Conservation (phyloP, 2,329 filamentous ascomycete species). For the Ophiocordyceps australis region DNA sequence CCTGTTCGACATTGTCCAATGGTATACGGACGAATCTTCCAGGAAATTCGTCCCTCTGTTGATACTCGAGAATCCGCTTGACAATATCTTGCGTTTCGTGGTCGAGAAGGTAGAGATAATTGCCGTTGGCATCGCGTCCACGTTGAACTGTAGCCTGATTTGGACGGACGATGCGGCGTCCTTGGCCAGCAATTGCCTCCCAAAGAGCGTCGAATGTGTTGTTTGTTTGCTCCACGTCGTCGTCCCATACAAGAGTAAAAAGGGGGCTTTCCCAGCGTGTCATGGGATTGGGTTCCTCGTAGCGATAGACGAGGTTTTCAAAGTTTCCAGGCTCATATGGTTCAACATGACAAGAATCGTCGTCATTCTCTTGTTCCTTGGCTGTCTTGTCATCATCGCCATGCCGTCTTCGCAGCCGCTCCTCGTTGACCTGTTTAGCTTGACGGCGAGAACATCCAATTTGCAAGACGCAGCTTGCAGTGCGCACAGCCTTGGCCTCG, state of each 20-base stretch:
- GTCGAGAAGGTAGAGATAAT: slow-evolving; percentile 69
- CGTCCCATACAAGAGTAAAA: slow-evolving; percentile 63
- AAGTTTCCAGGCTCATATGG: slow-evolving; percentile 45
- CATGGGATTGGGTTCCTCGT: slow-evolving; percentile 78
- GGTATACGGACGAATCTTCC: slow-evolving; percentile 35
- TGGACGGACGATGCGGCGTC: slow-evolving; percentile 45
- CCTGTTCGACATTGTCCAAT: slow-evolving; percentile 13
- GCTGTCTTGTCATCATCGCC: slow-evolving; percentile 19
- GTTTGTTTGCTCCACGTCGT: slow-evolving; percentile 39
- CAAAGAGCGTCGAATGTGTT: slow-evolving; percentile 49
- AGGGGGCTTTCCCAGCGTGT: slow-evolving; percentile 69
- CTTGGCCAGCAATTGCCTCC: slow-evolving; percentile 51
- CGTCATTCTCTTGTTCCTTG: too few species aligned
- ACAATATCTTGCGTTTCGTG: slow-evolving; percentile 63
- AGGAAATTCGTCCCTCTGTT: slow-evolving; percentile 50
- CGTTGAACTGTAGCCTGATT: slow-evolving; percentile 58
- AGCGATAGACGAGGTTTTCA: slow-evolving; percentile 65
- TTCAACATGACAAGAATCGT: too few species aligned
- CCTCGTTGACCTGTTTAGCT: slow-evolving; percentile 40
- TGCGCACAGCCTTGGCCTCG: slow-evolving; percentile 64
- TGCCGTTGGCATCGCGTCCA: slow-evolving; percentile 42
- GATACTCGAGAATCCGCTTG: slow-evolving; percentile 47
- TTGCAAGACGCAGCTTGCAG: slow-evolving; percentile 57
- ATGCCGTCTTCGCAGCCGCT: slow-evolving; percentile 21
- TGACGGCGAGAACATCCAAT: slow-evolving; percentile 36